These are phyloP conservation scores for Castanea crenata DNA, from an alignment of 306 rosid genomes.

Conservation along the genomic window DNA sequence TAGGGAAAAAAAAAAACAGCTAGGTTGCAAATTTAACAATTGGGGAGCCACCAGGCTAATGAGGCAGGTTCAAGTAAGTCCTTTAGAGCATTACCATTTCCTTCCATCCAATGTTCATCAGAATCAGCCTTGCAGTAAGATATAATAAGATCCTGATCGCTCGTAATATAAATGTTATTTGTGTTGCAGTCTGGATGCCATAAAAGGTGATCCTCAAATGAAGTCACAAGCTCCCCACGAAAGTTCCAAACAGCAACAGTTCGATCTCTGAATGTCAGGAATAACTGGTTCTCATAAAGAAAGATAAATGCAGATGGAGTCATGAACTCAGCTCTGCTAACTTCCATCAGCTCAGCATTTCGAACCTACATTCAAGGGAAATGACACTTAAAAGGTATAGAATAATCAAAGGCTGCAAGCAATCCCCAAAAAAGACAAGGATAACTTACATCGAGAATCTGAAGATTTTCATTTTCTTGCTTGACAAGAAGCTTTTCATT, in stretches of 20 bases:
- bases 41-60: not conserved
- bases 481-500: conserved; percentile 97
- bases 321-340: conserved; percentile 76
- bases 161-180: conserved; percentile 85
- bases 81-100: conserved; percentile 55
- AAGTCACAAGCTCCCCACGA: conserved; percentile 91
- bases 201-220: conserved; percentile 89
- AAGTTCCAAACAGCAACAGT: conserved; percentile 95
- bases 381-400: conserved; percentile 6
- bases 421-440: not conserved
- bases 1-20: not conserved
- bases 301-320: conserved; percentile 95
- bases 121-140: conserved; percentile 94
- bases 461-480: conserved; percentile 96
- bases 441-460: conserved; percentile 80
- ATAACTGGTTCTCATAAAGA: conserved; percentile 84
- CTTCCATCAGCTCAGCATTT: conserved; percentile 68
- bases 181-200: conserved; percentile 99
- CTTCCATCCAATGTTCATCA: conserved; percentile 75
- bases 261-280: conserved; percentile 80
- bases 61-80: not conserved
- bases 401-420: not conserved
- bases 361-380: conserved; percentile 53
- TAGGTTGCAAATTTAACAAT: not conserved
- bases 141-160: conserved; percentile 92